Conservation (phyloP, 345 rosid genomes). For the Populus ilicifolia region DNA sequence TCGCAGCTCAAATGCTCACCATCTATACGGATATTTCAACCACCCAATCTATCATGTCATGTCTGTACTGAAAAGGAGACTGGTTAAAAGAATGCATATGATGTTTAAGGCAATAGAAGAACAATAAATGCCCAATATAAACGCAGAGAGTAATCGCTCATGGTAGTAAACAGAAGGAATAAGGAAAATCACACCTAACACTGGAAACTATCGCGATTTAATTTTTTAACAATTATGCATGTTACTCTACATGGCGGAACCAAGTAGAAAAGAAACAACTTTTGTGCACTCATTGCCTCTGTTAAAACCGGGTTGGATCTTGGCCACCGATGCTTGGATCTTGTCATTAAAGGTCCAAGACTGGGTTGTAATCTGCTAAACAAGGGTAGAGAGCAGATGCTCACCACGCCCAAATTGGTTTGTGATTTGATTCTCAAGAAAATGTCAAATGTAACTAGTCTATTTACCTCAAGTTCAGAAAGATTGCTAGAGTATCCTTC, state of each 20-base stretch:
- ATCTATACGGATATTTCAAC: too few relatives aligned
- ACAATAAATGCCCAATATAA: background rate
- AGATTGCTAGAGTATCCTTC: background rate
- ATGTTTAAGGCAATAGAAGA: background rate
- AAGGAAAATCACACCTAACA: too few relatives aligned
- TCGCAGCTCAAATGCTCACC: too few relatives aligned
- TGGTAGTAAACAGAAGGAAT: too few relatives aligned
- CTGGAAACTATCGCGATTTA: too few relatives aligned
- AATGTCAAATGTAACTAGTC: background rate
- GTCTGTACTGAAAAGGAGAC: background rate
- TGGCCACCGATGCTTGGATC: background rate
- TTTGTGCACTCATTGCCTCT: too few relatives aligned
- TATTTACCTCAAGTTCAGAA: constrained; percentile 9
- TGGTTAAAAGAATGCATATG: background rate
- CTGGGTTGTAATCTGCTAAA: background rate
- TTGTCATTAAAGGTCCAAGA: background rate
- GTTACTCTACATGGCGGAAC: background rate
- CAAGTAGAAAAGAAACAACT: background rate
- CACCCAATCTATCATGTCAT: too few relatives aligned
- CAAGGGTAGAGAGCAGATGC: background rate
- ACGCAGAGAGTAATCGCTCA: background rate
- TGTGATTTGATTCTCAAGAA: background rate
- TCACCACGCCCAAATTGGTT: background rate
- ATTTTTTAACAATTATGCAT: too few relatives aligned
- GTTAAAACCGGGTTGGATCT: too few relatives aligned